These are phyloP conservation scores for Sequoia sempervirens DNA, from an alignment of 75 land plant species.

Conservation along the genomic window DNA sequence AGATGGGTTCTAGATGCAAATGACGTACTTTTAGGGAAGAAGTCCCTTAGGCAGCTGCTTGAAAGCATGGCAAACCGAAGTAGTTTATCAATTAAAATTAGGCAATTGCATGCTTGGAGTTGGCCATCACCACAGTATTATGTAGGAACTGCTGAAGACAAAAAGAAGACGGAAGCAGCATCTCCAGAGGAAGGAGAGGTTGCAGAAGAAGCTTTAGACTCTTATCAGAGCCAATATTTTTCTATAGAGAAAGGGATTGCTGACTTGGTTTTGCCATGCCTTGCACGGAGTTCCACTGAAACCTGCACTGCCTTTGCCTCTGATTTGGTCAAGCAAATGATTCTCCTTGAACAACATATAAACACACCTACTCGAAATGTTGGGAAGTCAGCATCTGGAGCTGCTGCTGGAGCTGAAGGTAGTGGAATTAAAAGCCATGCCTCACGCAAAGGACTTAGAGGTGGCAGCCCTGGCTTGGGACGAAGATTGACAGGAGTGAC, in stretches of 20 bases:
- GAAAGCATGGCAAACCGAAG: slow-evolving; percentile 50
- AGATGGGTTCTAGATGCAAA: slow-evolving; percentile 76
- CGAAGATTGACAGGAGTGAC: slow-evolving; percentile 35
- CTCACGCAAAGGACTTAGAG: slow-evolving; percentile 58
- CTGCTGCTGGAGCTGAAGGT: slow-evolving; percentile 44
- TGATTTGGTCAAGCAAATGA: slow-evolving; percentile 88
- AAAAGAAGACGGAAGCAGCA: slow-evolving; percentile 47
- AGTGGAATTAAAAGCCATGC: slow-evolving; percentile 33
- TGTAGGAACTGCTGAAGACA: slow-evolving; percentile 24
- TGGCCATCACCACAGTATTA: slow-evolving; percentile 53
- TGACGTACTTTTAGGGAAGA: slow-evolving; percentile 79
- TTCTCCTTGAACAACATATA: slow-evolving; percentile 72
- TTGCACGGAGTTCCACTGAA: slow-evolving; percentile 79
- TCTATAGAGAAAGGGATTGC: slow-evolving; percentile 81
- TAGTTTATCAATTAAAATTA: slow-evolving; percentile 46
- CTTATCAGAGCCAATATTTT: slow-evolving; percentile 36
- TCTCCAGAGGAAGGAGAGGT: slow-evolving; percentile 94
- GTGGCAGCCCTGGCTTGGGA: slow-evolving; percentile 76
- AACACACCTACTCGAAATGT: slow-evolving; percentile 34
- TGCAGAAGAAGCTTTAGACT: slow-evolving; percentile 64
- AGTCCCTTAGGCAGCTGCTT: slow-evolving; percentile 79
- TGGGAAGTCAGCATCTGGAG: slow-evolving; percentile 38
- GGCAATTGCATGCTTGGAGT: slow-evolving; percentile 74
- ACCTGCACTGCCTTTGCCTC: slow-evolving; percentile 65
- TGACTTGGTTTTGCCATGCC: slow-evolving; percentile 82